Conservation (phyloP, 2,329 filamentous ascomycete genomes). For the Exserohilum rostratum region DNA sequence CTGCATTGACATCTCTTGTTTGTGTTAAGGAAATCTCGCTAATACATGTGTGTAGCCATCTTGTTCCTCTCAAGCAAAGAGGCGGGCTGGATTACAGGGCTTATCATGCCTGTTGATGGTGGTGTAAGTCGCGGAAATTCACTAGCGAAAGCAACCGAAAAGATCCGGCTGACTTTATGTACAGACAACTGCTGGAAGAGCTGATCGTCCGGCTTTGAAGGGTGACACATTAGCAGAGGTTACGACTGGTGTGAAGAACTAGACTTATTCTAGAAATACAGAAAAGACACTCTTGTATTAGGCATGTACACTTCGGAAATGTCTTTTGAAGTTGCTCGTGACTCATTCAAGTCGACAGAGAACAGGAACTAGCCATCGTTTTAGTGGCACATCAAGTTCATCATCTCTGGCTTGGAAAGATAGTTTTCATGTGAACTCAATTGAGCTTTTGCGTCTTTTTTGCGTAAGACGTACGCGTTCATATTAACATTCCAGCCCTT, state of each 20-base stretch:
- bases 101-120: constrained; percentile 29
- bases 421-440: too few species aligned
- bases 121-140: constrained; percentile 17
- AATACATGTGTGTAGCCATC: constrained; percentile 1
- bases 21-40: neutral
- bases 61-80: constrained; percentile 22
- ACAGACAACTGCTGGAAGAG: constrained; percentile 33
- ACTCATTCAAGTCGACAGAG: too few species aligned
- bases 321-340: too few species aligned
- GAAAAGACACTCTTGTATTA: too few species aligned
- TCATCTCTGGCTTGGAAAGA: too few species aligned
- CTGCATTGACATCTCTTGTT: neutral
- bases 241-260: constrained; percentile 18
- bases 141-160: neutral
- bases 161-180: neutral
- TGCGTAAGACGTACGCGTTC: neutral
- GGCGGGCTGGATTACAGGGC: constrained; percentile 27
- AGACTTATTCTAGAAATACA: neutral
- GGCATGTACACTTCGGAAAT: too few species aligned
- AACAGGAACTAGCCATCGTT: too few species aligned
- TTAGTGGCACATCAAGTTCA: too few species aligned
- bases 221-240: constrained; percentile 18
- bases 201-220: constrained; percentile 31
- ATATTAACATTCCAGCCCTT: neutral
- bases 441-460: neutral